phyloP scores from a whole-genome alignment of 345 rosid species.

The sweet orange (Citrus sinensis) region DVS_A1.0 CM039167.1:401001-401500 shows the following conservation, averaged over 20 bases:
- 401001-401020: background rate
- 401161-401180: background rate
- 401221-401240: background rate
- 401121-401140: background rate
- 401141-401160: background rate
- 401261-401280: background rate
- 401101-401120: background rate
- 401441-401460: constrained; percentile 14
- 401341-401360: background rate
- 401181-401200: background rate
- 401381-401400: constrained; percentile 20
- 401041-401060: background rate
- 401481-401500: background rate
- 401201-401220: background rate
- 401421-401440: constrained; percentile 14
- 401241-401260: background rate
- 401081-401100: background rate
- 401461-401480: constrained; percentile 16
- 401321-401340: background rate
- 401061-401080: background rate
- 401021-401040: background rate
- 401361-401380: constrained; percentile 10
- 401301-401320: background rate
- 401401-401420: constrained; percentile 26
- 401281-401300: background rate